Conservation (phyloP, 2,329 filamentous ascomycete species). For the Penicillium freii region DNA sequence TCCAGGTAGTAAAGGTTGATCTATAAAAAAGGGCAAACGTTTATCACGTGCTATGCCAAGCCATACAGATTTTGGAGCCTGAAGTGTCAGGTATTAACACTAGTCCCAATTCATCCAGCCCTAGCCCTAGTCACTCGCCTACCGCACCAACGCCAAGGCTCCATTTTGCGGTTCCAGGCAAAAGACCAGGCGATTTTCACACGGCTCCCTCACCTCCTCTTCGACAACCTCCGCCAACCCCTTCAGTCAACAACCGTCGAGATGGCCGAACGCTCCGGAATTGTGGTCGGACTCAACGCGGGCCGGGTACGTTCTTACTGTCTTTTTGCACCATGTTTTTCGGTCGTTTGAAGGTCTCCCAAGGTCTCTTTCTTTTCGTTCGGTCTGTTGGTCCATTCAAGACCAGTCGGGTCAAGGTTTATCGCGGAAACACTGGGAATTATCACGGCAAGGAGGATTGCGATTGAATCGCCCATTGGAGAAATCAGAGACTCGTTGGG, state of each 20-base stretch:
- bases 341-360: conserved; percentile 11
- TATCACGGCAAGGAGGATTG: neutral
- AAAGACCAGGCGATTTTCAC: conserved; percentile 28
- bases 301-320: conserved; percentile 60
- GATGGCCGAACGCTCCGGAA: conserved; percentile 54
- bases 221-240: conserved; percentile 39
- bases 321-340: conserved; percentile 10
- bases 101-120: conserved; percentile 21
- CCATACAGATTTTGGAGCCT: neutral
- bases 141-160: conserved; percentile 39
- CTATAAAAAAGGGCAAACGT: neutral
- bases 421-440: neutral
- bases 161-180: conserved; percentile 27
- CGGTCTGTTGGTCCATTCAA: conserved; percentile 19
- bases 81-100: neutral
- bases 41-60: conserved; percentile 4
- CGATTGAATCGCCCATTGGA: neutral
- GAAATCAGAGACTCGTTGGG: neutral
- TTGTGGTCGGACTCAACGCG: conserved; percentile 62
- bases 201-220: conserved; percentile 28
- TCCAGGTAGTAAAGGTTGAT: neutral
- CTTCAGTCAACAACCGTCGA: conserved; percentile 40
- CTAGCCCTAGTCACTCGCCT: conserved; percentile 43
- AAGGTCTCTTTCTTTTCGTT: conserved; percentile 17
- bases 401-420: conserved; percentile 17